A percentile compares a stretch with the other conserved stretches of the same genome.
These are phyloP conservation scores for Gynochthodes officinalis DNA, from an alignment of 257 asterid species.

Conservation along the genomic window DNA sequence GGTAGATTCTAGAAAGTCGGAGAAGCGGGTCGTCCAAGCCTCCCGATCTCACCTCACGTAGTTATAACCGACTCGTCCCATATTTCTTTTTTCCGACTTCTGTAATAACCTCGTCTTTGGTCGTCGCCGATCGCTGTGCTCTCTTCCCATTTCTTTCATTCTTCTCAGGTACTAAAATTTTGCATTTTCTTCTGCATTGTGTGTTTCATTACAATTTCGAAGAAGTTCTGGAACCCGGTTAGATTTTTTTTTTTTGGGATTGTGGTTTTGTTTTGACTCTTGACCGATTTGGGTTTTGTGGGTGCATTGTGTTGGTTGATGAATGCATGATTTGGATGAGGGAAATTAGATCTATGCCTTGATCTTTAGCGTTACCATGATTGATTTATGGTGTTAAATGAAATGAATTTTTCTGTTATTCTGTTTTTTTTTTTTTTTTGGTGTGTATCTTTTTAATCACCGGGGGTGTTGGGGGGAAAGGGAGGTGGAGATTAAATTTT, in stretches of 20 bases:
- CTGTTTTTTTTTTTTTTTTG: too few relatives aligned
- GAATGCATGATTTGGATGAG: background rate
- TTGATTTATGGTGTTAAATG: background rate
- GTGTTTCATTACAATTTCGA: background rate
- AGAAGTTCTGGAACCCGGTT: too few relatives aligned
- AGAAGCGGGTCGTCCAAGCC: constrained; percentile 5
- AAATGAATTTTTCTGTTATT: background rate
- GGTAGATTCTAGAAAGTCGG: constrained; percentile 21
- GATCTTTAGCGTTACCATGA: background rate
- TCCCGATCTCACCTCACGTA: too few relatives aligned
- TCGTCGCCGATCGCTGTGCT: background rate
- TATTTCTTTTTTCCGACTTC: background rate
- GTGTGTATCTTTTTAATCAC: too few relatives aligned
- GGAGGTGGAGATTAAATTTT: background rate
- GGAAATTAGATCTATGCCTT: background rate
- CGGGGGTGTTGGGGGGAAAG: too few relatives aligned
- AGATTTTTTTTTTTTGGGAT: background rate
- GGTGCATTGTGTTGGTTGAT: background rate
- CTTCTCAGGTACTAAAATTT: constrained; percentile 1
- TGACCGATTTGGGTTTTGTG: background rate
- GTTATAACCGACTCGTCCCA: constrained; percentile 10
- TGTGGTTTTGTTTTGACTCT: background rate
- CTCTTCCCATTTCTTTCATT: background rate
- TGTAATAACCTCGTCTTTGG: too few relatives aligned
- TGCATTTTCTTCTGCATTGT: too few relatives aligned